Percentiles rank a stretch among this genome's conserved stretches.
These are phyloP conservation scores for Hypoxylon sp. DNA, from an alignment of 2,329 filamentous ascomycete species.

Conservation along the genomic window DNA sequence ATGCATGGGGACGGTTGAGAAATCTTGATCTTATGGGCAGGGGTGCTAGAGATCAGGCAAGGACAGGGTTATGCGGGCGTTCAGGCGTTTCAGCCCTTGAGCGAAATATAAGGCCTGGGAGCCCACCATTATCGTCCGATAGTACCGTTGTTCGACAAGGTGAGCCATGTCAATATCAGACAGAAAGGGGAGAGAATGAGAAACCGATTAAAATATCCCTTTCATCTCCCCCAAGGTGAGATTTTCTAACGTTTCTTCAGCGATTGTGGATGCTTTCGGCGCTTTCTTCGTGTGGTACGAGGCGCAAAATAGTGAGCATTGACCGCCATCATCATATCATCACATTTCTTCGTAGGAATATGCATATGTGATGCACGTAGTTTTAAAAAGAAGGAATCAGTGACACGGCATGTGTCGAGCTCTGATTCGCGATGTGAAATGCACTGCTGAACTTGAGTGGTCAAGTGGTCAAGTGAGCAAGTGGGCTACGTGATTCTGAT, in stretches of 20 bases:
- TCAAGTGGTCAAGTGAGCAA: background rate
- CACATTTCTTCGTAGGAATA: conserved; percentile 26
- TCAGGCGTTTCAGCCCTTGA: conserved; percentile 39
- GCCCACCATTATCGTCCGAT: conserved; percentile 36
- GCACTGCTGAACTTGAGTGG: conserved; percentile 1
- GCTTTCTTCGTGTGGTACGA: background rate
- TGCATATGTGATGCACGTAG: conserved; percentile 18
- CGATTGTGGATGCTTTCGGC: background rate
- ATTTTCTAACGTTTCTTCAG: conserved; percentile 3
- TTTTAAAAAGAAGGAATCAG: conserved; percentile 13
- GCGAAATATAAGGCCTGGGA: conserved; percentile 26
- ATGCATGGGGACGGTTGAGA: conserved; percentile 18
- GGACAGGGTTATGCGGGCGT: conserved; percentile 32
- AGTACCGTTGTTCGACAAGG: conserved; percentile 26
- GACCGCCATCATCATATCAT: conserved; percentile 2
- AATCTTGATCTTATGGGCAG: conserved; percentile 14
- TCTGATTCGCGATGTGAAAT: conserved; percentile 31
- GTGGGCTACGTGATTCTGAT: background rate
- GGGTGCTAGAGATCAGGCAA: conserved; percentile 15
- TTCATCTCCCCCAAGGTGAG: conserved; percentile 27
- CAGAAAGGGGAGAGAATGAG: conserved; percentile 20
- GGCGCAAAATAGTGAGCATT: background rate
- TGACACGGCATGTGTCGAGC: conserved; percentile 24
- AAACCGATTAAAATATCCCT: conserved; percentile 26
- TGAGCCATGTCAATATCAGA: conserved; percentile 12